Percentiles rank a stretch among this genome's conserved stretches.
Evolutionary conservation across 129 eudicot species (phyloP).

Genomic region (Arctium minus): DNA sequence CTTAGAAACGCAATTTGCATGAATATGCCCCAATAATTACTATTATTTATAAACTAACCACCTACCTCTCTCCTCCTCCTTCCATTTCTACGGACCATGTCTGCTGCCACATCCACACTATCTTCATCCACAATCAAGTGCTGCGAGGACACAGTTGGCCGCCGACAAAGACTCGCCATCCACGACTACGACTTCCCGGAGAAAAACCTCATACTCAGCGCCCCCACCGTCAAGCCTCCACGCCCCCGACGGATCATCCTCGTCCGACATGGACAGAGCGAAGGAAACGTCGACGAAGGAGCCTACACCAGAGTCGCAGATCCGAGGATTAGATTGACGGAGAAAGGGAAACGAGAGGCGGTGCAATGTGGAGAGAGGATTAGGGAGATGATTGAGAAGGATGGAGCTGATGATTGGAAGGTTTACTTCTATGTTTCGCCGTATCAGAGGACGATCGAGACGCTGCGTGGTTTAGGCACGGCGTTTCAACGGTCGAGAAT

Average conservation of each 20-base stretch:
- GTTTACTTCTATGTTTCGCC: slow-evolving; percentile 83
- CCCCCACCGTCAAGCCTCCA: slow-evolving; percentile 43
- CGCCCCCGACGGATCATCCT: slow-evolving; percentile 73
- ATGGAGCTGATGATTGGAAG: slow-evolving; percentile 73
- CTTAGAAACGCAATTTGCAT: slow-evolving; percentile 1
- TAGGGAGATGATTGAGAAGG: slow-evolving; percentile 57
- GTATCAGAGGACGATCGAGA: slow-evolving; percentile 51
- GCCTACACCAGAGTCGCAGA: slow-evolving; percentile 75
- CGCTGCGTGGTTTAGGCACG: slow-evolving; percentile 50
- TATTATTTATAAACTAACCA: background rate
- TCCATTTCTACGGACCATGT: slow-evolving; percentile 19
- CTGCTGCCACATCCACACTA: slow-evolving; percentile 9
- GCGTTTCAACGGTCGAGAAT: slow-evolving; percentile 58
- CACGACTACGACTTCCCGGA: slow-evolving; percentile 39
- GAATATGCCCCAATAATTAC: background rate
- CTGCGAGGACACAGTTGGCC: slow-evolving; percentile 38
- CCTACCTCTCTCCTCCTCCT: background rate
- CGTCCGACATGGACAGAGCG: slow-evolving; percentile 80
- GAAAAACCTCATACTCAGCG: slow-evolving; percentile 22
- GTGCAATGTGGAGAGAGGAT: slow-evolving; percentile 58
- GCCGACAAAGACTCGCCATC: slow-evolving; percentile 4
- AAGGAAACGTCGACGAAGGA: slow-evolving; percentile 73
- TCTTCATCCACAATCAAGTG: slow-evolving; percentile 33
- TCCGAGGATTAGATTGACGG: slow-evolving; percentile 54
- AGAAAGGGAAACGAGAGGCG: slow-evolving; percentile 59